Percentiles rank a stretch among this genome's conserved stretches.
phyloP scores from a whole-genome alignment of 179 eudicot genomes.

The Beta lomatogona region DNA sequence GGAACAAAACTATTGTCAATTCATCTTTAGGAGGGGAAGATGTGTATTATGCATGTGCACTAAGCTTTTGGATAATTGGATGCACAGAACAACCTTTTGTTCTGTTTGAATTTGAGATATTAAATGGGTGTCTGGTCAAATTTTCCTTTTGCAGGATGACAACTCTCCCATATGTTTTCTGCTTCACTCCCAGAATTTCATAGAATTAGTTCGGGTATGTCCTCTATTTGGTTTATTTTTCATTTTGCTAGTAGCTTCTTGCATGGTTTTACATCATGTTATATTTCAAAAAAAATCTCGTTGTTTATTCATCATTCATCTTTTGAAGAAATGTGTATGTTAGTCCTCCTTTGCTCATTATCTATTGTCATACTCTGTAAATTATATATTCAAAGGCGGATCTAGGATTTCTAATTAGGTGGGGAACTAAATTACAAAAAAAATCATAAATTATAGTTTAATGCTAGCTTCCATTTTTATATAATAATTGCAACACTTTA shows the following conservation, averaged over 20 bases:
- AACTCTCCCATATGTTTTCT: conserved; percentile 78
- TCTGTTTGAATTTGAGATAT: not conserved
- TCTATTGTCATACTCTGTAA: too few relatives aligned
- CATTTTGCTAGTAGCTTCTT: not conserved
- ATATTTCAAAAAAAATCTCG: not conserved
- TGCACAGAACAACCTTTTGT: not conserved
- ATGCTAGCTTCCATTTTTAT: too few relatives aligned
- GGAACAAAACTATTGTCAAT: not conserved
- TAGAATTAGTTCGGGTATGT: conserved; percentile 90
- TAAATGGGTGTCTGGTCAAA: conserved; percentile 16
- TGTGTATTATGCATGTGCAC: not conserved
- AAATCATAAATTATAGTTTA: too few relatives aligned
- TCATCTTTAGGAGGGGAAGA: not conserved
- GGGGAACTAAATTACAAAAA: too few relatives aligned
- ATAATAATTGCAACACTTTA: too few relatives aligned
- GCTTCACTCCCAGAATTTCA: conserved; percentile 88
- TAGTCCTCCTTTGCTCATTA: too few relatives aligned
- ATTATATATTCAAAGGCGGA: too few relatives aligned
- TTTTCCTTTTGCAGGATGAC: conserved; percentile 64
- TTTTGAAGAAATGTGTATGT: too few relatives aligned
- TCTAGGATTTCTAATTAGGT: too few relatives aligned
- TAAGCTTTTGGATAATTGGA: not conserved
- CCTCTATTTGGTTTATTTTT: conserved; percentile 10
- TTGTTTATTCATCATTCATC: too few relatives aligned
- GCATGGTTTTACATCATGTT: not conserved